Percentiles rank a stretch among this genome's conserved stretches.
phyloP scores from a whole-genome alignment of 192 early-diverging fungal species.

The Gonapodya sp. region DNA sequence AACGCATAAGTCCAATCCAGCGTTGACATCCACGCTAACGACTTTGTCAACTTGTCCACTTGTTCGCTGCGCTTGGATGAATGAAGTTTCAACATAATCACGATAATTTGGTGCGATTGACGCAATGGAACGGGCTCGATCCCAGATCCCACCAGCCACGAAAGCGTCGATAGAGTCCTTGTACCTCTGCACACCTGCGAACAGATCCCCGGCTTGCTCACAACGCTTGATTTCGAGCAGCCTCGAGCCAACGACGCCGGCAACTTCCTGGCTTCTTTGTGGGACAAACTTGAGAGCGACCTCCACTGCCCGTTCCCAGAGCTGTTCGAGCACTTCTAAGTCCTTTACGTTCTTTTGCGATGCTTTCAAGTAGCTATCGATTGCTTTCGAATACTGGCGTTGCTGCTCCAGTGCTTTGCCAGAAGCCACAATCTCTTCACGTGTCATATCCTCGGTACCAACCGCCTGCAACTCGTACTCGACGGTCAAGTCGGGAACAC shows the following conservation, averaged over 20 bases:
- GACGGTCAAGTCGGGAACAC: constrained; percentile 36
- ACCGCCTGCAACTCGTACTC: constrained; percentile 39
- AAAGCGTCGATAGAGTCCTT: constrained; percentile 53
- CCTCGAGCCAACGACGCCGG: constrained; percentile 30
- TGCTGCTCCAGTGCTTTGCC: constrained; percentile 45
- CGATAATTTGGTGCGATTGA: constrained; percentile 42
- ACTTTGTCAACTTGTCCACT: constrained; percentile 40
- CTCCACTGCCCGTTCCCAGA: constrained; percentile 48
- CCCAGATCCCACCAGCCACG: constrained; percentile 37
- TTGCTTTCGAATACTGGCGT: constrained; percentile 41
- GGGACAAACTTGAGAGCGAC: constrained; percentile 49
- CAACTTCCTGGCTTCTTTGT: constrained; percentile 37
- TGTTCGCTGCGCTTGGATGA: constrained; percentile 42
- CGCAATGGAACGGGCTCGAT: constrained; percentile 39
- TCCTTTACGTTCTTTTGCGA: constrained; percentile 30
- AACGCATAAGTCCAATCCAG: constrained; percentile 44
- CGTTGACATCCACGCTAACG: constrained; percentile 39
- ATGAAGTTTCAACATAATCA: constrained; percentile 44
- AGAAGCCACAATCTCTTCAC: constrained; percentile 10
- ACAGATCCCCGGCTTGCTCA: constrained; percentile 44
- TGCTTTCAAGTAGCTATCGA: constrained; percentile 53
- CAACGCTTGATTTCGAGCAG: constrained; percentile 36
- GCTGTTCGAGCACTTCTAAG: constrained; percentile 32
- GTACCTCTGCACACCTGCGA: constrained; percentile 36
- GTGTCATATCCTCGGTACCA: constrained; percentile 41